Base-by-base conservation (phyloP, 176 grass and related monocot genomes). In the Typha latifolia region DNA sequence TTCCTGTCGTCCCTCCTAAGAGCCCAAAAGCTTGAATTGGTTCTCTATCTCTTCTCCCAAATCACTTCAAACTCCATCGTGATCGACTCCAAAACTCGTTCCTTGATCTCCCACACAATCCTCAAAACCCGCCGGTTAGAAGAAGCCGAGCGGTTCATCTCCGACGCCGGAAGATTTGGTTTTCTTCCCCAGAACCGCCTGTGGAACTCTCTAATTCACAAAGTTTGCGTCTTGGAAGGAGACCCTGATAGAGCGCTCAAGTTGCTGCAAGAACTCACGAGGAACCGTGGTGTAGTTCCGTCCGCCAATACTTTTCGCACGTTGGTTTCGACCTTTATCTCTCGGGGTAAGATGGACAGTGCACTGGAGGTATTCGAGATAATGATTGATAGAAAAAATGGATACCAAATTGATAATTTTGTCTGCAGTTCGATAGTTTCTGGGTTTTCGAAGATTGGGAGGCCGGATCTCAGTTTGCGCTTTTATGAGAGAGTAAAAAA, bases 401-500 rank as follows among this genome's bases (percentile, higher is more conserved):
- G 68, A 10, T 78, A 69, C 32, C 52, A 66, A 68, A 57, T 80
- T 34, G 84, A 78, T 8, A 85, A 96, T 72, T 77, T 72, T 50
- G 62, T 85, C 61, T 96, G 84, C 59, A 91, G 91, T 67, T 61
- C 76, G 67, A 81, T 96, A 8, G 23, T 96, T 66, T 80, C 84
- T 15, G 67, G 87, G 6, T 91, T 87, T 56, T 81, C 70, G 32
- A 87, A 82, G 74, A 51, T 21, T 0, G 71, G 79, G 15, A 76
- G 79, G 34, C 48, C 72, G 0, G 67, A 49, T 12, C 69, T 71
- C 4, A 81, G 84, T 12, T 15, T 96, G 67, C 65, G 76, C 2
- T 90, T 91, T 71, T 96, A 87, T 1, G 19, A 81, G 43, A 83
- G 76, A 43, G 67, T 83, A 11, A 72, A 21, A 24, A 73, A 77